A percentile compares a stretch with the other conserved stretches of the same genome.
These are phyloP conservation scores for Cyberlindnera misumaiensis DNA, from an alignment of 805 yeast species.

Conservation along the genomic window DNA sequence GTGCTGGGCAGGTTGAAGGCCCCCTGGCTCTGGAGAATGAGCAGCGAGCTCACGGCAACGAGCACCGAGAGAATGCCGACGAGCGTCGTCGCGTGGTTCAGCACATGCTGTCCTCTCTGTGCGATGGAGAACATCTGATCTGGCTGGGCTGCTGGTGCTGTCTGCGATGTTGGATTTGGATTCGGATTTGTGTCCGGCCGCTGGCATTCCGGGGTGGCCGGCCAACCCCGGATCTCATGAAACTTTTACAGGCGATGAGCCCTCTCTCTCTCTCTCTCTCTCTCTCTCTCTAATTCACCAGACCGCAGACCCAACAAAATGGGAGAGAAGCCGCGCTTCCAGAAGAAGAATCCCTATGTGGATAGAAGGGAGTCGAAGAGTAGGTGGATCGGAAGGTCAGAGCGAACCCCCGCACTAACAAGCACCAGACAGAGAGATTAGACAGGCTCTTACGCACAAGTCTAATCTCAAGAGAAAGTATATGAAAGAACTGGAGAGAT, in stretches of 20 bases:
- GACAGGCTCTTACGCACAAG: constrained; percentile 67
- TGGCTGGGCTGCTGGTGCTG: constrained; percentile 1
- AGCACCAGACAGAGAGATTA: constrained; percentile 53
- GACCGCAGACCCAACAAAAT: no score
- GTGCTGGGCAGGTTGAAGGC: constrained; percentile 38
- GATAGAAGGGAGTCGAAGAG: constrained; percentile 21
- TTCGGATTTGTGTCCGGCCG: no score
- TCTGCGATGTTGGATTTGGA: neutral
- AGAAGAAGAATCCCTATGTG: constrained; percentile 19
- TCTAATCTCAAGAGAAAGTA: constrained; percentile 78
- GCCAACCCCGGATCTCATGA: no score
- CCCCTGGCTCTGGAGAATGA: constrained; percentile 39
- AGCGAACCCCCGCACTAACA: no score
- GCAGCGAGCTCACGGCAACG: constrained; percentile 40
- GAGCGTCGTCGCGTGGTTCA: constrained; percentile 50
- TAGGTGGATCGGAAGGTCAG: no score
- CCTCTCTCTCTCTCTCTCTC: no score
- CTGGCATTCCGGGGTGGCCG: no score
- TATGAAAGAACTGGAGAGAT: constrained; percentile 68
- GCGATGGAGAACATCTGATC: constrained; percentile 36
- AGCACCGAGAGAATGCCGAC: constrained; percentile 39
- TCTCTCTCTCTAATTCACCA: no score
- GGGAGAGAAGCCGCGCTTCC: no score
- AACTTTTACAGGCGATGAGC: neutral
- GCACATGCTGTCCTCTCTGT: constrained; percentile 42